Evolutionary conservation across 2,329 filamentous ascomycete genomes (phyloP), one percentile per base, ranked within the genome.

Genomic region (Massarina eburnea): DNA sequence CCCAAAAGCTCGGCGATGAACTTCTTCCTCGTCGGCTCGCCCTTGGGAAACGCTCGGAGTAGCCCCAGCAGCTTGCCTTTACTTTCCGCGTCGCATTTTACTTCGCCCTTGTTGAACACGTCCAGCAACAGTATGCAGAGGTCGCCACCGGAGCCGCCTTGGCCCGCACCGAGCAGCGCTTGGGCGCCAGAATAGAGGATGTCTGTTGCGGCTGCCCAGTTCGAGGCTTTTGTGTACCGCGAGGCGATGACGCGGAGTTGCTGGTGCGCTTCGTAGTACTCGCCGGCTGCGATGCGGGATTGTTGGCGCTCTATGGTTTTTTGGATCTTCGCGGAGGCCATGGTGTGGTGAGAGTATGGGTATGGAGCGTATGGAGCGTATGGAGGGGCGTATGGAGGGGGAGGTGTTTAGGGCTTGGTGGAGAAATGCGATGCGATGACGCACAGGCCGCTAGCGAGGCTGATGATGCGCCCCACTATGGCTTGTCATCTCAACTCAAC

Each of bases 251-350:
- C 91, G 52, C 94, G 90, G 57, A 96, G 89, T 77, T 99, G 94
- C 73, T 99, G 94, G 75, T 97, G 92, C 47, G 94, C 94, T 80
- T 99, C 94, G 77, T 99, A 99, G 80, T 84, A 96, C 69, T 94
- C 86, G 64, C 91, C 92, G 72, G 95, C 90, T 57, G 83, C 79
- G 72, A 96, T 96, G 61, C 27, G 29, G 33, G 26, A 35, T 43
- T 50, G 62, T 70, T 96, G 85, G 44, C 85, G 80, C 51, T 82
- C 81, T 59, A 88, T 83, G 35, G 85, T 86, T 72, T 87, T 88
- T 51, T 86, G 82, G 45, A 88, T 86, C 59, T 83, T 84, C 42
- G 76, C 60, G 6, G 27, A 14, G 5, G 27, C 27, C 27, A 30
- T 30, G 4, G 12, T 30, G 27, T n/a, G n/a, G n/a, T n/a, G n/a